Conservation (phyloP, 208 protist species). For the Leishmania lainsoni region DNA sequence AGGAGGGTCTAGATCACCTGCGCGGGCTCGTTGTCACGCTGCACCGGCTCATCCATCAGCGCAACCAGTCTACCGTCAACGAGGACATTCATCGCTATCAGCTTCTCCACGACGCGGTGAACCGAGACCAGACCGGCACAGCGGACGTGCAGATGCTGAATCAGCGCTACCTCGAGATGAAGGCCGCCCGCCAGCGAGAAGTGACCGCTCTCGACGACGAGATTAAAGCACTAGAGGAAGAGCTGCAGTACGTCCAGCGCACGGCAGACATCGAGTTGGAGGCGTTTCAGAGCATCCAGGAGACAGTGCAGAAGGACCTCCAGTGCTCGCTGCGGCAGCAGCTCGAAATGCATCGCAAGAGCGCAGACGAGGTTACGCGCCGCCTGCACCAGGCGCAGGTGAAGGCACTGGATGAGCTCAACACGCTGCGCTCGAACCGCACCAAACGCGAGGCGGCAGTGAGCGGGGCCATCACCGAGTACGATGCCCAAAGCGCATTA, state of each 20-base stretch:
- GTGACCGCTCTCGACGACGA: conserved; percentile 68
- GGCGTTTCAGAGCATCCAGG: conserved; percentile 62
- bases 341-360: conserved; percentile 50
- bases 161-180: conserved; percentile 79
- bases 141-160: conserved; percentile 92
- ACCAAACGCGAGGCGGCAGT: conserved; percentile 85
- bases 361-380: conserved; percentile 44
- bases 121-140: conserved; percentile 83
- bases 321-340: conserved; percentile 47
- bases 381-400: conserved; percentile 39
- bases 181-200: conserved; percentile 59
- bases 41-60: conserved; percentile 48
- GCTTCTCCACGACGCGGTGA: conserved; percentile 89
- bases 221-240: conserved; percentile 68
- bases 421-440: conserved; percentile 61
- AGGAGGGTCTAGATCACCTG: conserved; percentile 48
- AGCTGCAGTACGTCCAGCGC: conserved; percentile 72
- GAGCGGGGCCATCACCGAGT: conserved; percentile 82
- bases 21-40: conserved; percentile 51
- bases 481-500: conserved; percentile 70
- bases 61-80: conserved; percentile 85
- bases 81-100: conserved; percentile 88
- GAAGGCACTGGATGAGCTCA: conserved; percentile 59
- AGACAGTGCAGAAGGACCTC: conserved; percentile 55
- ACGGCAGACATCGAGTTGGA: conserved; percentile 75